Evolutionary conservation across 208 protist genomes (phyloP).

Genomic region (Leishmania tropica): DNA sequence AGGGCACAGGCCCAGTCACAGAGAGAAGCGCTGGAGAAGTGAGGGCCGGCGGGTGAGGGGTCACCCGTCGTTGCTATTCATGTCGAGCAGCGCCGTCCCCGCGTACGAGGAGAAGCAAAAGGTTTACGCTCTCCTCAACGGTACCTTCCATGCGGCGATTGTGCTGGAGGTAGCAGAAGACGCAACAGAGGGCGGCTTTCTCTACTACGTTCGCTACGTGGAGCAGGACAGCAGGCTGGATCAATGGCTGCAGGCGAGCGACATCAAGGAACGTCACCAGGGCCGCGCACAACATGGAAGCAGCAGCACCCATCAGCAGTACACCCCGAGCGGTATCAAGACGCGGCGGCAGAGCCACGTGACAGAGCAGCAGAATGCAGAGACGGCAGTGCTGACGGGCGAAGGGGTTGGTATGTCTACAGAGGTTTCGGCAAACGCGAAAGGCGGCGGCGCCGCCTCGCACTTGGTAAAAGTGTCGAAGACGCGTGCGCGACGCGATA

Average conservation of each 20-base stretch:
- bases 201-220: slow-evolving; percentile 90
- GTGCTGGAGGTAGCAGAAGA: slow-evolving; percentile 76
- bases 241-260: slow-evolving; percentile 76
- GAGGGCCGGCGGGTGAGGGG: not conserved
- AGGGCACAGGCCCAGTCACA: not conserved
- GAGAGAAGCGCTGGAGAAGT: not conserved
- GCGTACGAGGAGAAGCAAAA: slow-evolving; percentile 80
- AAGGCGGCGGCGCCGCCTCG: slow-evolving; percentile 42
- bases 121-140: slow-evolving; percentile 82
- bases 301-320: slow-evolving; percentile 38
- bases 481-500: slow-evolving; percentile 76
- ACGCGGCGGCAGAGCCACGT: slow-evolving; percentile 66
- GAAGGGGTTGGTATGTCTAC: not conserved
- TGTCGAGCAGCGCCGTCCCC: slow-evolving; percentile 19
- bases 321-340: slow-evolving; percentile 46
- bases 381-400: slow-evolving; percentile 11
- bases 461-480: slow-evolving; percentile 75
- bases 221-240: slow-evolving; percentile 91
- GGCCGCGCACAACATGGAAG: slow-evolving; percentile 39
- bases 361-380: slow-evolving; percentile 15
- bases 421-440: slow-evolving; percentile 37
- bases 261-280: slow-evolving; percentile 72
- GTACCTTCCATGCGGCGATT: slow-evolving; percentile 77
- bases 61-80: not conserved
- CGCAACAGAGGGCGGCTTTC: slow-evolving; percentile 40